These are phyloP conservation scores for Tuber umbilicatum DNA, from an alignment of 495 filamentous ascomycete species.

Conservation along the genomic window DNA sequence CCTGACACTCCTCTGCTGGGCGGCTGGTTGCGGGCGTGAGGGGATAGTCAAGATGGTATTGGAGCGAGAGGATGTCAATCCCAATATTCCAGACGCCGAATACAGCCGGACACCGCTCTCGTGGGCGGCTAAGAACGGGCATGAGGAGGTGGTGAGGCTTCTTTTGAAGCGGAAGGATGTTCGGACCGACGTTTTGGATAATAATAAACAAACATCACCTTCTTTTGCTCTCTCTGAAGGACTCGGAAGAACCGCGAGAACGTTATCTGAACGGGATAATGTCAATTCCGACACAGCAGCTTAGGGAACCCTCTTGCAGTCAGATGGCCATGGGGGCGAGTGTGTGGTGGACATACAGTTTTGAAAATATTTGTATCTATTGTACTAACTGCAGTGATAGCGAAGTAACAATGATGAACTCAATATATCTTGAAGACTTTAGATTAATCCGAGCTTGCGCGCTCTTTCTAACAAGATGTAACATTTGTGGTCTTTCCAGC, in stretches of 20 bases:
- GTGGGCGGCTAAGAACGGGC: slow-evolving; percentile 43
- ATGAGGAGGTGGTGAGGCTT: slow-evolving; percentile 41
- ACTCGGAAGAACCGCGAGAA: background rate
- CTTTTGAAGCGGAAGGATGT: slow-evolving; percentile 12
- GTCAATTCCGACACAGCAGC: background rate
- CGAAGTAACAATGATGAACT: too few species aligned
- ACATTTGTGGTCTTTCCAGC: too few species aligned
- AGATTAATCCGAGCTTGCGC: too few species aligned
- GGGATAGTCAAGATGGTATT: slow-evolving; percentile 36
- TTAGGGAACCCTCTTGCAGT: too few species aligned
- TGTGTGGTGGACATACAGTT: too few species aligned
- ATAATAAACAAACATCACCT: slow-evolving; percentile 34
- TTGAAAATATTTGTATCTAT: too few species aligned
- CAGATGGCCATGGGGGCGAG: too few species aligned
- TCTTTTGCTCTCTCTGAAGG: background rate
- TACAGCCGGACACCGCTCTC: slow-evolving; percentile 38
- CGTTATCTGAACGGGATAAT: background rate
- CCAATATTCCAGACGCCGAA: slow-evolving; percentile 6
- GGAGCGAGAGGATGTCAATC: slow-evolving; percentile 10
- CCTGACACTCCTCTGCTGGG: slow-evolving; percentile 44
- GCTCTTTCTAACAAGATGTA: too few species aligned
- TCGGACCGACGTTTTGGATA: slow-evolving; percentile 10
- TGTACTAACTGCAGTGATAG: too few species aligned
- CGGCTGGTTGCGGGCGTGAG: slow-evolving; percentile 43
- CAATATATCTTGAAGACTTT: too few species aligned